Evolutionary conservation across 225 moss, liverwort and hornwort species (phyloP), one percentile per base, ranked within the genome.

Genomic region (Anthoceros angustus): DNA sequence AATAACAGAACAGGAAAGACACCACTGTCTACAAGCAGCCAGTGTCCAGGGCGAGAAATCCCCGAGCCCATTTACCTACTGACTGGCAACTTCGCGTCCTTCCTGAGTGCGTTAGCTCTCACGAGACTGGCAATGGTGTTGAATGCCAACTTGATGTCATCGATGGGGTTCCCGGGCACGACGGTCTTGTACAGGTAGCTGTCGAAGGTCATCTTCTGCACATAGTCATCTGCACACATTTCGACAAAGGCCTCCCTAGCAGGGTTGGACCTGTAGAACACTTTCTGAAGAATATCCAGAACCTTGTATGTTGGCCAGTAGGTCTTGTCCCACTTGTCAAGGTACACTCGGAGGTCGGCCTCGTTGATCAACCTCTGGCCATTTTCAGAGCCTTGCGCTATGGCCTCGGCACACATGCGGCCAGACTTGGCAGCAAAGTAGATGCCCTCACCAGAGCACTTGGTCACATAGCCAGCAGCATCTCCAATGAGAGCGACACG

Each of bases 121-220:
- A 98, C 85, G 64, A 98, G 39, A 48, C 90, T 89, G 7, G 88
- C 95, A 42, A 98, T 98, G 46, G 95, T 98, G 77, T 92, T 98
- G 46, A 98, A 64, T 9, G 95, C 95, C 11, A 98, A 78, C 79
- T 98, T 98, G 55, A 98, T 87, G 68, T 98, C 92, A 21, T 98
- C 95, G 49, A 98, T 72, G 2, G 95, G 95, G 43, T 92, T 98
- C 20, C 95, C 95, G 12, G 95, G 95, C 40, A 98, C 95, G 41
- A 98, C 95, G 12, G 87, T 86, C 81, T 98, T 98, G 76, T 98
- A 98, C 73, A 98, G 62, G 69, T 98, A 98, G 66, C 95, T 98
- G 73, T 98, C 95, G 67, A 98, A 98, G 9, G 95, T 98, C 95
- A 98, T 98, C 85, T 98, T 98, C 77, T 98, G 95, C n/a, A 98